These are phyloP conservation scores for Cladosporium sp. DNA, from an alignment of 2,329 filamentous ascomycete genomes.

Conservation along the genomic window DNA sequence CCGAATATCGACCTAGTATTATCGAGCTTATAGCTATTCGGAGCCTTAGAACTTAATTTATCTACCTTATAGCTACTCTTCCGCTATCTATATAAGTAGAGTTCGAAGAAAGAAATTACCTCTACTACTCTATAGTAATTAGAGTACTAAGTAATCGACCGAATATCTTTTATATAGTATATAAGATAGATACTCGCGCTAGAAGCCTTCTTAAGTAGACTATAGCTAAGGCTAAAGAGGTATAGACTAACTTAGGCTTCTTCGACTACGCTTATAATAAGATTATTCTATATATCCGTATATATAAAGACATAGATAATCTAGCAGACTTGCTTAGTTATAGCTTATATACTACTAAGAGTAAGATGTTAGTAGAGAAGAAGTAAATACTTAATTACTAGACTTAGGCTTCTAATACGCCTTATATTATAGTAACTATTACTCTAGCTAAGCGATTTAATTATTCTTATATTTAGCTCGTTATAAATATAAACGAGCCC, in stretches of 20 bases:
- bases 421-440: conserved; percentile 12
- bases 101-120: not conserved
- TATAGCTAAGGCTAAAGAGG: not conserved
- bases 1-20: conserved; percentile 1
- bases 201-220: conserved; percentile 5
- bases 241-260: not conserved
- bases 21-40: not conserved
- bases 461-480: conserved; percentile 9
- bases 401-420: not conserved
- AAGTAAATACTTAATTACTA: conserved; percentile 9
- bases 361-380: conserved; percentile 9
- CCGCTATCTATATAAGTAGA: not conserved
- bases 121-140: not conserved
- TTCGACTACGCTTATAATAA: conserved; percentile 10
- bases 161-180: conserved; percentile 9
- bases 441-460: conserved; percentile 12
- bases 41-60: conserved; percentile 6
- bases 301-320: not conserved
- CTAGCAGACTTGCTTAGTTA: conserved; percentile 5
- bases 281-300: conserved; percentile 9
- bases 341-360: not conserved
- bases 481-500: conserved; percentile 12
- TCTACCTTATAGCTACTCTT: conserved; percentile 11
- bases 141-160: conserved; percentile 2
- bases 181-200: not conserved